These are phyloP conservation scores for Candida pseudoglaebosa DNA, from an alignment of 805 yeast species.

Conservation along the genomic window DNA sequence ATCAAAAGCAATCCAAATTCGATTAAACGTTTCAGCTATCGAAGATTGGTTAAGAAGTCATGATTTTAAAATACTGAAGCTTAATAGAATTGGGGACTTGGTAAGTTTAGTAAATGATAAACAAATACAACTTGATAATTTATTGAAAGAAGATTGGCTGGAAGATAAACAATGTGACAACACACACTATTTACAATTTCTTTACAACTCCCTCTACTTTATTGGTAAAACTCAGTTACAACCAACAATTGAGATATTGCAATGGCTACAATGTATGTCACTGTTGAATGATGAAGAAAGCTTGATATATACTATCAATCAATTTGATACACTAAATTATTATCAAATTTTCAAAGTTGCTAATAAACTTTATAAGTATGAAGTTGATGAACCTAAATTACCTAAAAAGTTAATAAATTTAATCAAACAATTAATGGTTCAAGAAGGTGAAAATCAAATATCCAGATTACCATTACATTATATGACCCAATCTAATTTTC, in stretches of 20 bases:
- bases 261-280: conserved; percentile 87
- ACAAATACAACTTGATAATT: conserved; percentile 16
- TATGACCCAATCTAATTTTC: conserved; percentile 37
- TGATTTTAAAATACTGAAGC: conserved; percentile 41
- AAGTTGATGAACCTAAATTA: conserved; percentile 71
- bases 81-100: conserved; percentile 31
- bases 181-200: conserved; percentile 47
- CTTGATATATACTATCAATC: conserved; percentile 48
- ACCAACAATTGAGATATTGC: conserved; percentile 75
- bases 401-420: conserved; percentile 34
- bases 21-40: conserved; percentile 77
- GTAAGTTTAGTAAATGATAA: conserved; percentile 13
- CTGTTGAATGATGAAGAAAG: conserved; percentile 64
- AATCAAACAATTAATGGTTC: conserved; percentile 27
- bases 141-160: conserved; percentile 18
- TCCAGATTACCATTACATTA: conserved; percentile 25
- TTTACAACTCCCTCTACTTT: conserved; percentile 59
- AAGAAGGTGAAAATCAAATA: conserved; percentile 38
- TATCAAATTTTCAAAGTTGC: conserved; percentile 66
- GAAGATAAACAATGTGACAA: conserved; percentile 12
- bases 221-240: conserved; percentile 65
- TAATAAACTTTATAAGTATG: conserved; percentile 72
- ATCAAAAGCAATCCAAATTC: conserved; percentile 81
- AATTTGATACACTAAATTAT: conserved; percentile 58
- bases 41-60: conserved; percentile 92